These are phyloP conservation scores for Ulvella scutata DNA, from an alignment of 139 green algal genomes.

Conservation along the genomic window DNA sequence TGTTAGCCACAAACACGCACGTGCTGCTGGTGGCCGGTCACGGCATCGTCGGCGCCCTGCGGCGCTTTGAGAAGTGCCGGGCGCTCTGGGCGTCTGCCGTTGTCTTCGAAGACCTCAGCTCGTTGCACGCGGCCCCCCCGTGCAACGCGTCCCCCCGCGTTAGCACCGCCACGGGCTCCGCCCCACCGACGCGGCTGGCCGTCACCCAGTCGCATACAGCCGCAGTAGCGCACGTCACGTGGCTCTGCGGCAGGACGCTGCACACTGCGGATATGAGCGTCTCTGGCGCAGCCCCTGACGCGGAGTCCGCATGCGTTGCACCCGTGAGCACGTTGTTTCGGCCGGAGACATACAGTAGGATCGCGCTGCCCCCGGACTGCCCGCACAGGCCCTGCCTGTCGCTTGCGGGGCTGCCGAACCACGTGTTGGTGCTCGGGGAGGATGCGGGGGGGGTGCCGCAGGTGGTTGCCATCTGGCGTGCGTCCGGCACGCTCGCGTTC, in stretches of 20 bases:
- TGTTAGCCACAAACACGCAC: background rate
- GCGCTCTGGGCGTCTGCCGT: background rate
- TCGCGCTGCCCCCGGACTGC: background rate
- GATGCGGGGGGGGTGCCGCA: background rate
- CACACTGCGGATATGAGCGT: background rate
- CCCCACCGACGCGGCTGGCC: background rate
- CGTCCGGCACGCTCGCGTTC: background rate
- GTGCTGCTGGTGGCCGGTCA: background rate
- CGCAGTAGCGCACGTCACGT: background rate
- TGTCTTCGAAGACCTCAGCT: background rate
- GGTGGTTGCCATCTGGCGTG: background rate
- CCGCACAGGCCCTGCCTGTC: background rate
- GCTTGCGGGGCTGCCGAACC: background rate
- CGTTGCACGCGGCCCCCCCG: too few species aligned
- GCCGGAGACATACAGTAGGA: background rate
- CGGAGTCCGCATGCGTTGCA: background rate
- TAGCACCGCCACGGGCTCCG: background rate
- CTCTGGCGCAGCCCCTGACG: background rate
- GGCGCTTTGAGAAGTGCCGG: background rate
- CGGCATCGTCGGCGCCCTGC: background rate
- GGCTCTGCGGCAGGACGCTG: background rate
- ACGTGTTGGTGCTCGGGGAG: background rate
- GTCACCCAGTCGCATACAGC: background rate
- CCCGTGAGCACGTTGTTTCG: background rate
- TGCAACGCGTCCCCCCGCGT: background rate